Base-by-base conservation (phyloP, 2,329 filamentous ascomycete genomes). In the Colletotrichum neosansevieriae region DNA sequence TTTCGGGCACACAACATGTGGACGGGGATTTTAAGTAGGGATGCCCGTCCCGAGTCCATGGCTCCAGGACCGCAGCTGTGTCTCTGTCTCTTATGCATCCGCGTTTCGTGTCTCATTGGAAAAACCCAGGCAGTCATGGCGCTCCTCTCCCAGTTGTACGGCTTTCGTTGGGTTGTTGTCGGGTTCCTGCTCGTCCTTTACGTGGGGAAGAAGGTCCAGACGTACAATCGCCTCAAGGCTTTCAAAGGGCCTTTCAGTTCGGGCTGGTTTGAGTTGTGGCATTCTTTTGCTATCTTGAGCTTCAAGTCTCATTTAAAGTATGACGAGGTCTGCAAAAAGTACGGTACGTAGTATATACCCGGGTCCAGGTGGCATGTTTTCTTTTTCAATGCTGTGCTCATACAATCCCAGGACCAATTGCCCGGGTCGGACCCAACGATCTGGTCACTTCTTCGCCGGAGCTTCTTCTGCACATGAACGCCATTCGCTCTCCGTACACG, bases 391-490 rank as follows among this genome's bases (percentile, higher is more conserved):
- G 11, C 13, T 1, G 19, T 4, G 38, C 50, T 47, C 2, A 63
- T 4, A 29, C 12, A 13, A 9, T 12, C 21, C 6, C 11, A 74
- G 79, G 79, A 2, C 71, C 76, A 3, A 75, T 83, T 15, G 77
- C 79, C 1, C 79, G 82, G 5, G 77, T 83, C 44, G 81, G 81
- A 0, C 81, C 82, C 5, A 81, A 82, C 44, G 75, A 81, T 17
- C 70, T 84, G 1, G 68, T 80, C 2, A 82, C 79, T 0, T 74
- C 75, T 15, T 82, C 84, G 53, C 78, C 79, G 0, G 77, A 76
- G 3, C 71, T 81, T 13, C 56, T 83, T 4, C 24, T 54, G 1
- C 47, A 71, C 68, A 75, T 79, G 71, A 79, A 74, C 70, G 75
- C 75, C 5, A 75, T 75, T 24, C 78, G 77, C 6, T 80, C 79